These are phyloP conservation scores for Cyberlindnera veronae DNA, from an alignment of 805 yeast genomes.

Conservation along the genomic window DNA sequence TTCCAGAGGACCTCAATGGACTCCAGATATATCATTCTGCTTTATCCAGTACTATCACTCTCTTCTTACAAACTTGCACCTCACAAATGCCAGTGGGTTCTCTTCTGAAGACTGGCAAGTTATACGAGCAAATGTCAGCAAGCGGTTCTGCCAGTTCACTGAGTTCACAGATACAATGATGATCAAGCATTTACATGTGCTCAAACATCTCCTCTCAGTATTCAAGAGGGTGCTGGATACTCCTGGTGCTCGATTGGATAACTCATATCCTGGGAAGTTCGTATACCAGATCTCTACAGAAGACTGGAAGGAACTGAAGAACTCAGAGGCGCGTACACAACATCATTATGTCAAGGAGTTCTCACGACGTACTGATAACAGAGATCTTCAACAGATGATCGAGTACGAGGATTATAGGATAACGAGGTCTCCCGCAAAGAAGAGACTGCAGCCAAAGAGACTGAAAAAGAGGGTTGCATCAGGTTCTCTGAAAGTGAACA, in stretches of 20 bases:
- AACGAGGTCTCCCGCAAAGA: too few species aligned
- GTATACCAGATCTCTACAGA: not conserved
- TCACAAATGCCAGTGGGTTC: not conserved
- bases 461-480: too few species aligned
- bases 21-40: not conserved
- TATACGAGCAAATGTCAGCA: not conserved
- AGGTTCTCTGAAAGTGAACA: too few species aligned
- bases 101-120: not conserved
- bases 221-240: not conserved
- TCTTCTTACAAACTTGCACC: not conserved
- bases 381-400: too few species aligned
- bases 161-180: not conserved
- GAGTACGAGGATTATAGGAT: too few species aligned
- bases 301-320: not conserved
- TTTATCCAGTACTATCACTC: slow-evolving; percentile 1
- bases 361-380: not conserved
- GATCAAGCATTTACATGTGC: not conserved
- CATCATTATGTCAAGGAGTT: not conserved
- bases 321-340: not conserved
- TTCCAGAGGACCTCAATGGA: not conserved
- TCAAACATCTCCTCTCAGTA: not conserved
- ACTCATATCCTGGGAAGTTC: not conserved
- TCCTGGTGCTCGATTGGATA: not conserved
- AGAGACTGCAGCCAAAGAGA: too few species aligned
- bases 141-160: not conserved